Base-by-base conservation (phyloP, 345 rosid species). In the Gossypium arboreum region DNA sequence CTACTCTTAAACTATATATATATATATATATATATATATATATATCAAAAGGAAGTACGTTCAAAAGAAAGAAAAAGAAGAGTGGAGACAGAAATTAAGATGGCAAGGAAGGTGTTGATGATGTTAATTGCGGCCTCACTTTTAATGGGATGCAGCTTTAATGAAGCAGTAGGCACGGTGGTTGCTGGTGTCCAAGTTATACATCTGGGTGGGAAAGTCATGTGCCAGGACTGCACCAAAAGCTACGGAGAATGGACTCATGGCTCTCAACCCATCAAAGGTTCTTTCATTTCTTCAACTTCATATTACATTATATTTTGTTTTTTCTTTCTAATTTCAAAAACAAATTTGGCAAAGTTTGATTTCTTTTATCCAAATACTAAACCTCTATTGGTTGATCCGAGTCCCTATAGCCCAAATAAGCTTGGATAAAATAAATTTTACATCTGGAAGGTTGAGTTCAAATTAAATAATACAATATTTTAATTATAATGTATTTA, bases 141-240 rank as follows among this genome's bases (percentile, higher is more conserved):
- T 18, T 4, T 82, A 12, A 4, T 82, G 18, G 74, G 74, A 0
- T 52, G 66, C 68, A 63, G 58, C 51, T 61, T 25, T 43, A 66
- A 45, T 20, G 39, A 34, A 20, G 80, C 58, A 1, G 51, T 15
- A 73, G 80, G 73, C 13, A 45, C 25, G 66, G n/a, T 43, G 11
- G 75, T 50, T 25, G 41, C 65, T 18, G 52, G 62, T 13, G 64
- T 68, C 17, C 83, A 77, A 57, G 77, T 84, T 78, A 81, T 90
- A 48, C 90, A 91, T 60, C 87, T 91, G 15, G 75, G 82, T 18
- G 98, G 98, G 0, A 84, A 86, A 78, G 90, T 91, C 1, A 41
- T 87, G 79, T 94, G 95, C 79, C 98, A 91, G 73, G 97, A 91
- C 76, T 94, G 98, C 84, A 71, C 85, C 80, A 84, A 88, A 65